Evolutionary conservation across 441 rosid species (phyloP).

Genomic region (Viola pubescens): DNA sequence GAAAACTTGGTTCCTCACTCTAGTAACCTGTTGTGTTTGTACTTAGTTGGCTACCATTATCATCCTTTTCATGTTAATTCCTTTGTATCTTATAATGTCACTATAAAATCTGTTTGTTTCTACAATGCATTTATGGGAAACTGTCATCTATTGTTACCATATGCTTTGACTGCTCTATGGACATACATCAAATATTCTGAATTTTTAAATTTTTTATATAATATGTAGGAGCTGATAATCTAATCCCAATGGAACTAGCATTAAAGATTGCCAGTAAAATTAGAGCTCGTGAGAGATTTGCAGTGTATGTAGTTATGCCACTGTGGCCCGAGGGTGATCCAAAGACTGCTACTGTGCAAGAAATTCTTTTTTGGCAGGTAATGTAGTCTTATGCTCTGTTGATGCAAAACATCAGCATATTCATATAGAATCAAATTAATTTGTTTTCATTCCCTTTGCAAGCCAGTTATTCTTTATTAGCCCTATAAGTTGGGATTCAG

Average conservation of each 20-base stretch:
- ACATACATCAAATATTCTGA: neutral
- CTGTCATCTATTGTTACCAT: neutral
- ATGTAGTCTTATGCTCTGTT: neutral
- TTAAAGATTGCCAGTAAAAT: constrained; percentile 71
- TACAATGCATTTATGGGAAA: neutral
- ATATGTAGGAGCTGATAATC: constrained; percentile 60
- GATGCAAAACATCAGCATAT: neutral
- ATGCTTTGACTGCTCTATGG: neutral
- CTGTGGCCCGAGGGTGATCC: constrained; percentile 96
- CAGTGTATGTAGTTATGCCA: constrained; percentile 61
- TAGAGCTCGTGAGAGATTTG: constrained; percentile 61
- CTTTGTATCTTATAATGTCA: too few species aligned
- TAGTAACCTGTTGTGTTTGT: too few species aligned
- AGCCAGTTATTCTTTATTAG: neutral
- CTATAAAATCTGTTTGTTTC: neutral
- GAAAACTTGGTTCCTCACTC: too few species aligned
- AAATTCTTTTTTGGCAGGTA: constrained; percentile 79
- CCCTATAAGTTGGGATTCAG: too few species aligned
- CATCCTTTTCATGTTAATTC: too few species aligned
- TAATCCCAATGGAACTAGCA: constrained; percentile 79
- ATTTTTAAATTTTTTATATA: neutral
- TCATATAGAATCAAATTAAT: neutral
- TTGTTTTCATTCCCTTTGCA: neutral
- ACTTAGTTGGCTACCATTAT: too few species aligned
- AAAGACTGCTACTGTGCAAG: constrained; percentile 54